These are phyloP conservation scores for Fusarium sp. DNA, from an alignment of 2,329 filamentous ascomycete species.

Conservation along the genomic window DNA sequence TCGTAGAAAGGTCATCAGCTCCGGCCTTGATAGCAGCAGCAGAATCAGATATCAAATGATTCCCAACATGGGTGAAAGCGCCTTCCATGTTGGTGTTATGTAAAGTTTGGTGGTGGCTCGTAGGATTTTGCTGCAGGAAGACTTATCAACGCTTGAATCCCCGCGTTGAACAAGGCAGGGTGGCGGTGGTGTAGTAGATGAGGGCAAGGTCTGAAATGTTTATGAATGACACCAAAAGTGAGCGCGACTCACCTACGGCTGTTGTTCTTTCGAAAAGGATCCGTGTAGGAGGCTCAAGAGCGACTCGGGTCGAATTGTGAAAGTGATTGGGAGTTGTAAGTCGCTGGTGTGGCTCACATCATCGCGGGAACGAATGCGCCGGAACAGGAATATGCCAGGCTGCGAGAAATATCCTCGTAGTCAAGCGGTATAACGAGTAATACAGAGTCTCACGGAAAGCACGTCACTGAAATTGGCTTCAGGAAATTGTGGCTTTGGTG, in stretches of 20 bases:
- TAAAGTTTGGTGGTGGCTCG: constrained; percentile 37
- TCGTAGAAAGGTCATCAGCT: constrained; percentile 76
- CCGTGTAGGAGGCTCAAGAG: constrained; percentile 39
- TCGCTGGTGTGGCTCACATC: constrained; percentile 52
- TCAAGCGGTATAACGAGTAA: constrained; percentile 1
- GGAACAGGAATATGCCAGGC: constrained; percentile 28
- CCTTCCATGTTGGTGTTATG: constrained; percentile 74
- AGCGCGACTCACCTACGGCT: constrained; percentile 45
- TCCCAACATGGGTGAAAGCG: constrained; percentile 88
- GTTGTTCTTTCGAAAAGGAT: constrained; percentile 39
- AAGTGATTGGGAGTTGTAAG: constrained; percentile 47
- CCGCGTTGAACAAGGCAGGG: constrained; percentile 36
- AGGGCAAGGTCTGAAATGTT: constrained; percentile 13
- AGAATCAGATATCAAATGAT: constrained; percentile 86
- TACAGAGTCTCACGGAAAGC: constrained; percentile 16
- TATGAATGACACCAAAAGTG: constrained; percentile 3
- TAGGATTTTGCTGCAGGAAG: constrained; percentile 44
- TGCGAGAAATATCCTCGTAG: constrained; percentile 18
- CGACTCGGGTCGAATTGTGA: constrained; percentile 45
- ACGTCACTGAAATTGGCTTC: constrained; percentile 22
- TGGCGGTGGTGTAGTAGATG: constrained; percentile 31
- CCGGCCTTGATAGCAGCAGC: constrained; percentile 88
- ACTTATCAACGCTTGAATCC: constrained; percentile 35
- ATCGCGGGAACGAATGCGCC: constrained; percentile 50
- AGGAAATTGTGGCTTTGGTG: constrained; percentile 44